Evolutionary conservation across 768 basidiomycete species (phyloP).

Genomic region (Leccinellum albellum): DNA sequence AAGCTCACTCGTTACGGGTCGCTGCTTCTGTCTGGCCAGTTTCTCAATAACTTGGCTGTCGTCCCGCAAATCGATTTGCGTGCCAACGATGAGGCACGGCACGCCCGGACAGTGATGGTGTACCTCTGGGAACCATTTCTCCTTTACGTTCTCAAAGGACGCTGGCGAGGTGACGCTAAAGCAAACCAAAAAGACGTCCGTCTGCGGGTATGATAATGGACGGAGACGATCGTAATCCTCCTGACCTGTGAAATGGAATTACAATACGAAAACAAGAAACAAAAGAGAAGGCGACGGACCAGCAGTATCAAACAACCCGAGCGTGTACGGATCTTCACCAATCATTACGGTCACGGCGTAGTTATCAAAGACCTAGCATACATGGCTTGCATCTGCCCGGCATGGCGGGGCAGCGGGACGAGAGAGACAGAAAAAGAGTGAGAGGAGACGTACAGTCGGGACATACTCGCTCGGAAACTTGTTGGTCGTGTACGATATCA

Average conservation of each 20-base stretch:
- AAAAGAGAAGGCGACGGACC: conserved; percentile 51
- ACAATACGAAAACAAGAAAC: conserved; percentile 8
- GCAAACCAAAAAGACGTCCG: conserved; percentile 98
- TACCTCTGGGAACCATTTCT: conserved; percentile 99
- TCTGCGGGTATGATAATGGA: conserved; percentile 98
- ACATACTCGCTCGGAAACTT: conserved; percentile 99
- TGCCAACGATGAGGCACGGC: conserved; percentile 98
- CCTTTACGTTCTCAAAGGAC: conserved; percentile 99
- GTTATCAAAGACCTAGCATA: conserved; percentile 83
- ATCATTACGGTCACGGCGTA: conserved; percentile 99
- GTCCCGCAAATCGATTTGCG: conserved; percentile 95
- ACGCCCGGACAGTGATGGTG: conserved; percentile 99
- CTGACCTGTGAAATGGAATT: conserved; percentile 60
- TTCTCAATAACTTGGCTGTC: conserved; percentile 93
- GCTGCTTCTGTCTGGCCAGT: conserved; percentile 92
- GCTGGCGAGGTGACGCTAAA: conserved; percentile 99
- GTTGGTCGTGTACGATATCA: conserved; percentile 97
- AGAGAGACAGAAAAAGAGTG: not conserved
- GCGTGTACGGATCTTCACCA: conserved; percentile 97
- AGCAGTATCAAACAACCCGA: conserved; percentile 98
- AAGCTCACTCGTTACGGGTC: conserved; percentile 81
- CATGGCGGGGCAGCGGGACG: not conserved
- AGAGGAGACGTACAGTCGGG: conserved; percentile 70
- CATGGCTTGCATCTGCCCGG: conserved; percentile 16
- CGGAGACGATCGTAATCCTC: conserved; percentile 99